phyloP scores from a whole-genome alignment of 805 yeast genomes.

The Torulaspora indica region DNA sequence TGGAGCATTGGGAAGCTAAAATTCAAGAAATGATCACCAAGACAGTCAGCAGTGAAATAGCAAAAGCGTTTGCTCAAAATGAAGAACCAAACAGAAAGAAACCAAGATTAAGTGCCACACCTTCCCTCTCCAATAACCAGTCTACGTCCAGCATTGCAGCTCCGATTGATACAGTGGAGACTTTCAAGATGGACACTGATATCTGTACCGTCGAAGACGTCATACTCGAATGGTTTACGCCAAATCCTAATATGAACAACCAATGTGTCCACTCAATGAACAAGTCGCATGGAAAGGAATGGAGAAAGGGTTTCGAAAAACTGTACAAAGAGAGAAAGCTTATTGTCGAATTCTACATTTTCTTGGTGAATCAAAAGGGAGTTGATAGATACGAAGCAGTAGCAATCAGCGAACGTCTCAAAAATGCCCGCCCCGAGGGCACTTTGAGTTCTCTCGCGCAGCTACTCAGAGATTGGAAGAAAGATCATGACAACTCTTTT shows the following conservation, averaged over 20 bases:
- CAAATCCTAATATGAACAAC: conserved; percentile 27
- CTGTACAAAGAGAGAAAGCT: conserved; percentile 30
- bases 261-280: conserved; percentile 35
- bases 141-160: conserved; percentile 2
- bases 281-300: conserved; percentile 25
- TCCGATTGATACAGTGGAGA: background rate
- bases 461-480: conserved; percentile 26
- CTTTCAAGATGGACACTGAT: conserved; percentile 21
- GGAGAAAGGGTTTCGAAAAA: conserved; percentile 26
- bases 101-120: conserved; percentile 9
- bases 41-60: conserved; percentile 16
- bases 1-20: conserved; percentile 15
- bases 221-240: conserved; percentile 35
- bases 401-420: conserved; percentile 21
- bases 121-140: conserved; percentile 6
- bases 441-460: conserved; percentile 17
- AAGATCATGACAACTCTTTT: background rate
- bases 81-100: conserved; percentile 3
- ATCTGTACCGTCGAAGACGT: conserved; percentile 26
- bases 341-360: conserved; percentile 32
- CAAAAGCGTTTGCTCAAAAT: conserved; percentile 3
- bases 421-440: conserved; percentile 6
- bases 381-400: conserved; percentile 29
- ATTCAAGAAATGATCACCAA: conserved; percentile 17
- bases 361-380: conserved; percentile 24